Percentiles rank a stretch among this genome's conserved stretches.
Evolutionary conservation across 768 basidiomycete genomes (phyloP).

Genomic region (Trametes villosa): DNA sequence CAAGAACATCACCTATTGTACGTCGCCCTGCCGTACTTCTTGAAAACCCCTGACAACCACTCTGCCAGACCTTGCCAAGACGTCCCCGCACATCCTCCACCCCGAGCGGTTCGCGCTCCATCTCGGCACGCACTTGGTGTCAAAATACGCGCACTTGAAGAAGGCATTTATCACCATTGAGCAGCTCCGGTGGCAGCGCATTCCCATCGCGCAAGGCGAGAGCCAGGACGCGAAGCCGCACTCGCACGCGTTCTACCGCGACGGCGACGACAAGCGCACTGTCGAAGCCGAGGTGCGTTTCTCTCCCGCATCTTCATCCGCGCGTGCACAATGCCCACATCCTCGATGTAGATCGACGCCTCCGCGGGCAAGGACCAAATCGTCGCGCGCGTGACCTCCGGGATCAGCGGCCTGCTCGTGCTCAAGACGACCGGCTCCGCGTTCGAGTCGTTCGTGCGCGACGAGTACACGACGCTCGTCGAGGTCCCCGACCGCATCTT

Average conservation of each 20-base stretch:
- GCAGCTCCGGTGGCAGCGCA: constrained; percentile 84
- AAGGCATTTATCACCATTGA: constrained; percentile 75
- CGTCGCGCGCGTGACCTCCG: constrained; percentile 64
- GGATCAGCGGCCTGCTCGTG: constrained; percentile 83
- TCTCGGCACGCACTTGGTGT: constrained; percentile 80
- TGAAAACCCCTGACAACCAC: no score
- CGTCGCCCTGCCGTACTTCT: background rate
- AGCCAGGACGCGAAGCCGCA: constrained; percentile 53
- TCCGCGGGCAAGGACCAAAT: constrained; percentile 64
- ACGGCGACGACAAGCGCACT: constrained; percentile 88
- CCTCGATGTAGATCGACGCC: constrained; percentile 60
- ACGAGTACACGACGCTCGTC: constrained; percentile 86
- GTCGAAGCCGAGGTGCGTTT: constrained; percentile 45
- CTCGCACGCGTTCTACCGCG: constrained; percentile 80
- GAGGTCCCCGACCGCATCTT: constrained; percentile 90
- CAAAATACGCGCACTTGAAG: constrained; percentile 75
- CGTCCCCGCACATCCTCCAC: constrained; percentile 82
- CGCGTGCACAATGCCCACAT: constrained; percentile 1
- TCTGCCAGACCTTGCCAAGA: constrained; percentile 76
- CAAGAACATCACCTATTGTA: constrained; percentile 46
- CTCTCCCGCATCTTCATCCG: background rate
- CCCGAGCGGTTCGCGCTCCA: constrained; percentile 90
- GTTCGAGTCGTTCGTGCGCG: constrained; percentile 79
- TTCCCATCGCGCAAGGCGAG: constrained; percentile 45
- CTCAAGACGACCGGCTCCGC: constrained; percentile 89